Percentiles rank a stretch among this genome's conserved stretches.
phyloP scores from a whole-genome alignment of 2,329 filamentous ascomycete species.

The Phaeosphaeriaceae sp. region DNA sequence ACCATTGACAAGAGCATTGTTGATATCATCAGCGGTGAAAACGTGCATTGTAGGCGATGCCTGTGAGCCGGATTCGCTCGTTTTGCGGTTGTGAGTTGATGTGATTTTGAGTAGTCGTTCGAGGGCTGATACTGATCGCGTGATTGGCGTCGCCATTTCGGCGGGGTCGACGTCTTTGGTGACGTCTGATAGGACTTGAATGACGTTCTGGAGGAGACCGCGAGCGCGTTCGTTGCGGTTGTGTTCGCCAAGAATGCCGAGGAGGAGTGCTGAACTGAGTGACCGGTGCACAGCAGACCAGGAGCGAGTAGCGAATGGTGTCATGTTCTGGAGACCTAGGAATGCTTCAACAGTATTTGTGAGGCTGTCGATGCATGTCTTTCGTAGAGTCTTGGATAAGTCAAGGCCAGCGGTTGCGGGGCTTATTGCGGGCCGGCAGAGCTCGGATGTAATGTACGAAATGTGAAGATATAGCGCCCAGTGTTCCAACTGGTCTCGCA shows the following conservation, averaged over 20 bases:
- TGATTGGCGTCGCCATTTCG: constrained; percentile 56
- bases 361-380: constrained; percentile 62
- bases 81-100: constrained; percentile 24
- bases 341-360: constrained; percentile 66
- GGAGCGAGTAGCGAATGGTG: constrained; percentile 51
- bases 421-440: constrained; percentile 66
- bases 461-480: constrained; percentile 67
- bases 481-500: constrained; percentile 63
- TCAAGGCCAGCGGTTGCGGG: constrained; percentile 54
- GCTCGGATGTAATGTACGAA: constrained; percentile 67
- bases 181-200: constrained; percentile 55
- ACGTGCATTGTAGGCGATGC: constrained; percentile 39
- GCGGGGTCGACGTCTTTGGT: constrained; percentile 55
- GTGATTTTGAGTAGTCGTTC: constrained; percentile 50
- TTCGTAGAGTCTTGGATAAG: constrained; percentile 56
- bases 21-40: constrained; percentile 47
- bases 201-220: constrained; percentile 53
- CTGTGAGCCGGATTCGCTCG: constrained; percentile 39
- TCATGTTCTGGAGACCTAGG: constrained; percentile 63
- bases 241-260: constrained; percentile 54
- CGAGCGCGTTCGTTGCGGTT: constrained; percentile 54
- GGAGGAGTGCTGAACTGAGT: constrained; percentile 52
- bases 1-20: constrained; percentile 40
- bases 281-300: constrained; percentile 54
- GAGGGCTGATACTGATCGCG: constrained; percentile 55